Evolutionary conservation across 1,139 yeast species (phyloP).

Genomic region (Geotrichum fermentans): DNA sequence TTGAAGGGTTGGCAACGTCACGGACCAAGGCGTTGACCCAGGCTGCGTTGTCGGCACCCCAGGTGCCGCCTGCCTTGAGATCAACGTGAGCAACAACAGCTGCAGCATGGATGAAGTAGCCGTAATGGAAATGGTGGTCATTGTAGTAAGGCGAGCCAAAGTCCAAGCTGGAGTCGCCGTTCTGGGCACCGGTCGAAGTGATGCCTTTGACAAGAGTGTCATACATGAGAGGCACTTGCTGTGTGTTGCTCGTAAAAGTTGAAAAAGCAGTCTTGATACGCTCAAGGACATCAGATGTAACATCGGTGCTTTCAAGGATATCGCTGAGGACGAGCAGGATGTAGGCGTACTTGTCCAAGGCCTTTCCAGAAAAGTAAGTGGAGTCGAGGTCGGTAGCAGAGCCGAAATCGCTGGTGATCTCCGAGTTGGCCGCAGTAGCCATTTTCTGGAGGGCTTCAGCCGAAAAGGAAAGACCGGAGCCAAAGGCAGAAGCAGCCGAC

Average conservation of each 20-base stretch:
- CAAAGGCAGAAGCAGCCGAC: slow-evolving; percentile 33
- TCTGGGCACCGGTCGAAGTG: slow-evolving; percentile 47
- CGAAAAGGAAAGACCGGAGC: slow-evolving; percentile 18
- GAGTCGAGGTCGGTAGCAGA: slow-evolving; percentile 47
- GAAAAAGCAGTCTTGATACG: slow-evolving; percentile 53
- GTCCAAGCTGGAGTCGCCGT: slow-evolving; percentile 47
- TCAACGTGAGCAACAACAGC: slow-evolving; percentile 65
- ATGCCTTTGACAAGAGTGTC: slow-evolving; percentile 65
- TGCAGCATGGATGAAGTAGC: slow-evolving; percentile 67
- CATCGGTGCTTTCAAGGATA: slow-evolving; percentile 23
- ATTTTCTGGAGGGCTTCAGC: slow-evolving; percentile 48
- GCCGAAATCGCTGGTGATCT: slow-evolving; percentile 53
- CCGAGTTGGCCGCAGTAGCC: slow-evolving; percentile 54
- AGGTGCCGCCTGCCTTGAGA: slow-evolving; percentile 53
- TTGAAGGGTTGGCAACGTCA: slow-evolving; percentile 65
- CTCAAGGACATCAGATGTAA: slow-evolving; percentile 39
- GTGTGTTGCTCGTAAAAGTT: slow-evolving; percentile 47
- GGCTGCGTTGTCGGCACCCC: slow-evolving; percentile 56
- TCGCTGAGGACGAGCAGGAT: slow-evolving; percentile 56
- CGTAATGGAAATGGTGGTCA: slow-evolving; percentile 75
- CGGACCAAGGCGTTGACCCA: slow-evolving; percentile 59
- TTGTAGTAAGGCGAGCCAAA: slow-evolving; percentile 64
- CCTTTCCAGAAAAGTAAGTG: slow-evolving; percentile 66
- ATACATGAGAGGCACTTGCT: slow-evolving; percentile 58
- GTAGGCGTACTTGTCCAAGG: slow-evolving; percentile 67